Conservation (phyloP, 441 rosid species). For the Syzygium syzygioides region DNA sequence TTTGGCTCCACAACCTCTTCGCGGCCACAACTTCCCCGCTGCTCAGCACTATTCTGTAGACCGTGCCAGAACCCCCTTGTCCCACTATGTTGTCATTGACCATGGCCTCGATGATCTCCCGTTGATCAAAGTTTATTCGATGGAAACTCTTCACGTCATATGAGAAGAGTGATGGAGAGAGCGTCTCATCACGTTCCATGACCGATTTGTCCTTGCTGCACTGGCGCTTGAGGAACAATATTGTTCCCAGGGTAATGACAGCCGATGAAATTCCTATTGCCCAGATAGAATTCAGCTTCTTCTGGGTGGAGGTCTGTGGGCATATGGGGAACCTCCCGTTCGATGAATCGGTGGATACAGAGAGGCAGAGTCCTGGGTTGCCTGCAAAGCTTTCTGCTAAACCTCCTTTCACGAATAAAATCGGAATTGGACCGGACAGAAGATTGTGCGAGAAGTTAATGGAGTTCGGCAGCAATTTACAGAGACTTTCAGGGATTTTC, state of each 20-base stretch:
- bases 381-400: constrained; percentile 76
- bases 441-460: constrained; percentile 71
- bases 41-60: constrained; percentile 57
- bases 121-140: constrained; percentile 56
- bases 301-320: constrained; percentile 30
- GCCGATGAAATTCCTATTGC: constrained; percentile 42
- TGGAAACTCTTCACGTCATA: constrained; percentile 85
- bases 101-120: constrained; percentile 67
- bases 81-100: constrained; percentile 82
- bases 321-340: constrained; percentile 53
- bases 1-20: constrained; percentile 71
- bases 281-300: constrained; percentile 56
- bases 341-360: constrained; percentile 37
- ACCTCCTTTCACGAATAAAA: constrained; percentile 58
- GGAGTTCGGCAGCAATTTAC: constrained; percentile 63
- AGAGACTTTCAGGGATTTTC: constrained; percentile 57
- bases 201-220: constrained; percentile 37
- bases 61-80: constrained; percentile 85
- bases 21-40: constrained; percentile 79
- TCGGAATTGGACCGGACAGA: constrained; percentile 87
- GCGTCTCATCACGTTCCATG: constrained; percentile 52
- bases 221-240: constrained; percentile 53
- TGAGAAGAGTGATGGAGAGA: constrained; percentile 61
- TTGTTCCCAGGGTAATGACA: constrained; percentile 43
- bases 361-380: constrained; percentile 79